phyloP scores from a whole-genome alignment of 2,329 filamentous ascomycete genomes.

The Furcasterigmium furcatum region DNA sequence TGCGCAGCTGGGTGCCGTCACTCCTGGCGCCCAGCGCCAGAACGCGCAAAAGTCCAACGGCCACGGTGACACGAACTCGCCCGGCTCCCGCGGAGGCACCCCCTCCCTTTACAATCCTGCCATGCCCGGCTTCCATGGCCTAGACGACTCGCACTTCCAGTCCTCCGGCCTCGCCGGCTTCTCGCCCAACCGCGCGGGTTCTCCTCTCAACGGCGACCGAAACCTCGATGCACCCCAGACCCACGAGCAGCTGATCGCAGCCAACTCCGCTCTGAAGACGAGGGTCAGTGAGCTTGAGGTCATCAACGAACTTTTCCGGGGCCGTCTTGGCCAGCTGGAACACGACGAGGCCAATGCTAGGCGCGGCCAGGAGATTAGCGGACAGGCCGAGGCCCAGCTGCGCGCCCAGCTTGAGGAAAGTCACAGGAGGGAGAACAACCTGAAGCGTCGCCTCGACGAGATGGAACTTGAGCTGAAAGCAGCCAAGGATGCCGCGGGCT shows the following conservation, averaged over 20 bases:
- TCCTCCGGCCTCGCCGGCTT: conserved; percentile 46
- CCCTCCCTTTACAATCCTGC: conserved; percentile 73
- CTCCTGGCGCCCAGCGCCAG: conserved; percentile 52
- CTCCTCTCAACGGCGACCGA: conserved; percentile 55
- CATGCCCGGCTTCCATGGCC: conserved; percentile 75
- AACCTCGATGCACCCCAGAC: conserved; percentile 70
- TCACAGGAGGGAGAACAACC: conserved; percentile 72
- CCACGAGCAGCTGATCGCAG: conserved; percentile 74
- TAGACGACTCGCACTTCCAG: conserved; percentile 69
- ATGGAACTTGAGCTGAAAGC: conserved; percentile 59
- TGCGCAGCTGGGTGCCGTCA: conserved; percentile 32
- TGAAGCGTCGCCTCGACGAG: conserved; percentile 81
- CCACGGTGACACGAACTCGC: conserved; percentile 72
- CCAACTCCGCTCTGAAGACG: conserved; percentile 88
- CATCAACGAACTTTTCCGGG: conserved; percentile 81
- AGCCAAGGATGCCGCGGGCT: conserved; percentile 4
- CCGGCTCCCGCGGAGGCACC: conserved; percentile 75
- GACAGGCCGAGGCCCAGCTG: conserved; percentile 53
- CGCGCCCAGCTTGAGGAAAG: conserved; percentile 68
- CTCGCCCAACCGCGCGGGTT: conserved; percentile 47
- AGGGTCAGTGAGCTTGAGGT: conserved; percentile 93
- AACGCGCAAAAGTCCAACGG: conserved; percentile 72
- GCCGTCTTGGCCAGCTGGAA: conserved; percentile 75
- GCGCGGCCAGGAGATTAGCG: conserved; percentile 54
- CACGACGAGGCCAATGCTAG: conserved; percentile 68